Percentiles rank a stretch among this genome's conserved stretches.
These are phyloP conservation scores for Orbilia oligospora DNA, from an alignment of 2,329 filamentous ascomycete species.

Conservation along the genomic window DNA sequence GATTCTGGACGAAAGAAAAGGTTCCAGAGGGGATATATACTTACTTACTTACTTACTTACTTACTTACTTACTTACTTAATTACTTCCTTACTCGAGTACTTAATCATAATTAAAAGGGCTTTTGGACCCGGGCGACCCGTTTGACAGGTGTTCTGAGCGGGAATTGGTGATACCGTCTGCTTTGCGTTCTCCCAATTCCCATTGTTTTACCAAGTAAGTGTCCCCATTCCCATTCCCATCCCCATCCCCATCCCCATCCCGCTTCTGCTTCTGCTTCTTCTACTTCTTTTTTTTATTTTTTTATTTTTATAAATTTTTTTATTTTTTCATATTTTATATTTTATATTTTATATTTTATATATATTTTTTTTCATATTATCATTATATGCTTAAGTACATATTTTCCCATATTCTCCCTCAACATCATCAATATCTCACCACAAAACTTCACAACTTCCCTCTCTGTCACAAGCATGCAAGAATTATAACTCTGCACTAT, in stretches of 20 bases:
- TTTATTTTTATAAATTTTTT: too few relatives aligned
- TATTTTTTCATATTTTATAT: not conserved
- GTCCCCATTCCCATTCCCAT: too few relatives aligned
- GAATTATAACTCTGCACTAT: not conserved
- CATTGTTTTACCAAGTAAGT: conserved; percentile 19
- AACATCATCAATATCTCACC: conserved; percentile 55
- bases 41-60: too few relatives aligned
- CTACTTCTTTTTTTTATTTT: not conserved
- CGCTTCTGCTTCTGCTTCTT: too few relatives aligned
- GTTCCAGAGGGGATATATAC: too few relatives aligned
- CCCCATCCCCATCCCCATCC: too few relatives aligned
- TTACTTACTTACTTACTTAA: too few relatives aligned
- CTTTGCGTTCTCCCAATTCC: conserved; percentile 21
- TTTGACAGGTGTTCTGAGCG: conserved; percentile 11
- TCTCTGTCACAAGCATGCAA: conserved; percentile 45
- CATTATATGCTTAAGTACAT: too few relatives aligned
- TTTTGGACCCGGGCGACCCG: conserved; percentile 1
- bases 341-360: conserved; percentile 36
- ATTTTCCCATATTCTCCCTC: too few relatives aligned
- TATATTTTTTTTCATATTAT: conserved; percentile 41
- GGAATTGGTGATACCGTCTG: conserved; percentile 32
- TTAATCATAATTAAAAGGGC: not conserved
- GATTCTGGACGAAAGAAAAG: not conserved
- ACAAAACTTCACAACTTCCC: conserved; percentile 1
- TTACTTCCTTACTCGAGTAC: too few relatives aligned